Percentiles rank a stretch among this genome's conserved stretches.
Conservation (phyloP, 106 monocot genomes). For the Dioscorea zingiberensis region DNA sequence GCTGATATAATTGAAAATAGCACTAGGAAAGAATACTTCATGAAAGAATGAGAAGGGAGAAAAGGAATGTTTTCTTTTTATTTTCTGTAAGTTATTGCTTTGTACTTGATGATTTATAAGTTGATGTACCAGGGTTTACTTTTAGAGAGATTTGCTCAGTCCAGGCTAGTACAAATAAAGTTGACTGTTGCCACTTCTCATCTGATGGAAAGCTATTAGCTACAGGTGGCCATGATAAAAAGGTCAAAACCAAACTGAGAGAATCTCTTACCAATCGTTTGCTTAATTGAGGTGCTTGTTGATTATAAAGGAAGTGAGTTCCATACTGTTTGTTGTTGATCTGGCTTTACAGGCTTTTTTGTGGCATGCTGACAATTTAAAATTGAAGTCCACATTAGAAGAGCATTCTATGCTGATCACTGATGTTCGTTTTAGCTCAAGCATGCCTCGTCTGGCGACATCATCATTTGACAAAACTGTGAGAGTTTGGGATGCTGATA, state of each 20-base stretch:
- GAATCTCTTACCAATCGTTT: not conserved
- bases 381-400: conserved; percentile 62
- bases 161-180: conserved; percentile 84
- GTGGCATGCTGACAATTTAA: conserved; percentile 69
- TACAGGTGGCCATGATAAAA: conserved; percentile 95
- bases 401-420: conserved; percentile 66
- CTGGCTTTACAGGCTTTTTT: conserved; percentile 52
- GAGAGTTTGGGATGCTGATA: conserved; percentile 93
- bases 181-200: conserved; percentile 91
- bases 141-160: conserved; percentile 55
- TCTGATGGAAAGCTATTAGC: conserved; percentile 97
- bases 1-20: too few relatives aligned
- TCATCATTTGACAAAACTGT: conserved; percentile 93
- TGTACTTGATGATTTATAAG: too few relatives aligned
- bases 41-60: too few relatives aligned
- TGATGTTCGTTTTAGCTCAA: conserved; percentile 84
- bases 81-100: too few relatives aligned
- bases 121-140: conserved; percentile 42
- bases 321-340: too few relatives aligned
- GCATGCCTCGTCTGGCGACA: conserved; percentile 79
- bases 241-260: conserved; percentile 27
- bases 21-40: too few relatives aligned
- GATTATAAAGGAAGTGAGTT: too few relatives aligned
- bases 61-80: too few relatives aligned
- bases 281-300: too few relatives aligned